Evolutionary conservation across 345 rosid genomes (phyloP).

Genomic region (Lepidium didymum): DNA sequence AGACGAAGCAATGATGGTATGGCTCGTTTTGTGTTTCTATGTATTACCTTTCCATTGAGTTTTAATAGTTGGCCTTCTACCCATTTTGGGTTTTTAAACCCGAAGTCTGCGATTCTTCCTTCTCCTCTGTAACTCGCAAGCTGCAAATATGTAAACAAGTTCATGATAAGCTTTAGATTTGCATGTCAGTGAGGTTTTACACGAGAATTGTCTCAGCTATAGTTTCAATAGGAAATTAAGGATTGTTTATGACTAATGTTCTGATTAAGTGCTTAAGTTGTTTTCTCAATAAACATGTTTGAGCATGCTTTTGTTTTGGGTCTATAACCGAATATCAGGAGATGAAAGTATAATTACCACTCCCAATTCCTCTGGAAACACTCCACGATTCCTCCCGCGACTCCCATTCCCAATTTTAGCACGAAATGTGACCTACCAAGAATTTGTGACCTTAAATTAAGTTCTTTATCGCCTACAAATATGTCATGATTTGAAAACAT

Average conservation of each 20-base stretch:
- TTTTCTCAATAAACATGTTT: constrained; percentile 3
- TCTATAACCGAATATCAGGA: constrained; percentile 1
- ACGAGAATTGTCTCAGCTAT: background rate
- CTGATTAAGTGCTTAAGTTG: background rate
- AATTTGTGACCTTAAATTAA: background rate
- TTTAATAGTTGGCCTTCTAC: constrained; percentile 87
- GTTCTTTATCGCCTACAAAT: background rate
- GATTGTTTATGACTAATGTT: background rate
- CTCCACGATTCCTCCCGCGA: constrained; percentile 51
- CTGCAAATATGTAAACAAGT: constrained; percentile 32
- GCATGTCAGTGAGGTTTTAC: background rate
- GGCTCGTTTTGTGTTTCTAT: background rate
- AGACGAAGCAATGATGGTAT: background rate
- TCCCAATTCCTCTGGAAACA: constrained; percentile 82
- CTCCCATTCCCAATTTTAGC: constrained; percentile 82
- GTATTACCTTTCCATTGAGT: constrained; percentile 73
- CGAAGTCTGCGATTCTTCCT: constrained; percentile 87
- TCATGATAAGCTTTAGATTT: background rate
- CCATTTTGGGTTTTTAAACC: constrained; percentile 77
- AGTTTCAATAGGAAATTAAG: background rate
- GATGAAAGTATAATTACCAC: constrained; percentile 53
- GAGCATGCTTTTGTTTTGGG: background rate
- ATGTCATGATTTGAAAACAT: background rate
- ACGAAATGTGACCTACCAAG: constrained; percentile 84
- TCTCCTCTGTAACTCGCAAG: constrained; percentile 79